These are phyloP conservation scores for Clohesyomyces aquaticus DNA, from an alignment of 495 filamentous ascomycete genomes.

Conservation along the genomic window DNA sequence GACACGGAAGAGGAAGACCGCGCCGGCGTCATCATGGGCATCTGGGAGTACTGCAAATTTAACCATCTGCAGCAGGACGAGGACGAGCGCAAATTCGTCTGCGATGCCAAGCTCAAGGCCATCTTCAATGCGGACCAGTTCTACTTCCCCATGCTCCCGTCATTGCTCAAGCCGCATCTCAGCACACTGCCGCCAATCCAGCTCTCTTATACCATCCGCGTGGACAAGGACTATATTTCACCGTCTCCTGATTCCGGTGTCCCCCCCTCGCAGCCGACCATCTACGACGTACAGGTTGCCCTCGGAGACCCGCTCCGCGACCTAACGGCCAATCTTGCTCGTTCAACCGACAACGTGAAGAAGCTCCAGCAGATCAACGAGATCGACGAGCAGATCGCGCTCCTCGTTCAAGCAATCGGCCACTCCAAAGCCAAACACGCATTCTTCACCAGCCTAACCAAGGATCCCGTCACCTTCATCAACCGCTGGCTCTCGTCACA, in stretches of 20 bases:
- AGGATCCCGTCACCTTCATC: constrained; percentile 82
- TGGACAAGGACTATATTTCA: constrained; percentile 73
- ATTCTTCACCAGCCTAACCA: constrained; percentile 74
- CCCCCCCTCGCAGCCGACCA: constrained; percentile 52
- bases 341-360: constrained; percentile 57
- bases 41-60: constrained; percentile 93
- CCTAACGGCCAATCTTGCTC: constrained; percentile 65
- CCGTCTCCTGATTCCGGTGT: constrained; percentile 53
- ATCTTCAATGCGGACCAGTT: constrained; percentile 77
- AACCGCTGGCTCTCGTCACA: constrained; percentile 84
- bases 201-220: constrained; percentile 89
- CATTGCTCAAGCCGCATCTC: constrained; percentile 74
- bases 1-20: constrained; percentile 86
- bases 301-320: constrained; percentile 80
- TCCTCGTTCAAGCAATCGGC: constrained; percentile 74
- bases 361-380: constrained; percentile 69
- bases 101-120: constrained; percentile 76
- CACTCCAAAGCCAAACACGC: constrained; percentile 82
- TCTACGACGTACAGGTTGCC: constrained; percentile 86
- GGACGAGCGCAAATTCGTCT: constrained; percentile 86
- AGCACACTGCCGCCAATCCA: constrained; percentile 78
- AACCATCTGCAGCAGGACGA: constrained; percentile 90
- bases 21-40: constrained; percentile 79
- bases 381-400: constrained; percentile 82
- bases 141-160: constrained; percentile 86